Evolutionary conservation across 305 asterid species (phyloP).

Genomic region (Caryopteris hybrid): DNA sequence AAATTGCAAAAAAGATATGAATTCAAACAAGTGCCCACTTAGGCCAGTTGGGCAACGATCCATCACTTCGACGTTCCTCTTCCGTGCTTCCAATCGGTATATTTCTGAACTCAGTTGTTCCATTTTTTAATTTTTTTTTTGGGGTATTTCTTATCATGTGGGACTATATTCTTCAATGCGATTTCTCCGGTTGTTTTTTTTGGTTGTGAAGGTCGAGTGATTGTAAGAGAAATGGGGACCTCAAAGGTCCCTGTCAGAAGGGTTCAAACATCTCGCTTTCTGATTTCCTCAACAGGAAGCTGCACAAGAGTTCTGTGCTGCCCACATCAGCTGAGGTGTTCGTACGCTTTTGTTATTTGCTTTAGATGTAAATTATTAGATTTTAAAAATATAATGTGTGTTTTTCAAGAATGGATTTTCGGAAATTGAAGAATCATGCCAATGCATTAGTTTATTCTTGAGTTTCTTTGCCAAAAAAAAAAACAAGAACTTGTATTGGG

Average conservation of each 20-base stretch:
- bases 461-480: not conserved
- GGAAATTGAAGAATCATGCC: not conserved
- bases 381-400: not conserved
- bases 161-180: not conserved
- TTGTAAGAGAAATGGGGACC: slow-evolving; percentile 19
- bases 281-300: slow-evolving; percentile 53
- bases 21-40: slow-evolving; percentile 22
- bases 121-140: too few species aligned
- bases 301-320: slow-evolving; percentile 45
- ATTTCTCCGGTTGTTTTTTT: not conserved
- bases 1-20: slow-evolving; percentile 24
- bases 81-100: slow-evolving; percentile 47
- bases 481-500: not conserved
- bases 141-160: too few species aligned
- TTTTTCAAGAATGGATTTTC: not conserved
- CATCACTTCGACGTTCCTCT: slow-evolving; percentile 45
- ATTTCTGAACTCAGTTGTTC: not conserved
- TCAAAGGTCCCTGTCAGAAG: slow-evolving; percentile 26
- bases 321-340: slow-evolving; percentile 43
- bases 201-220: slow-evolving; percentile 19
- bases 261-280: slow-evolving; percentile 45
- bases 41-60: slow-evolving; percentile 65
- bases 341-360: not conserved
- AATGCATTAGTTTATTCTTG: not conserved
- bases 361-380: too few species aligned